These are phyloP conservation scores for Alloteropsis angusta DNA, from an alignment of 202 grass and related monocot species.

Conservation along the genomic window DNA sequence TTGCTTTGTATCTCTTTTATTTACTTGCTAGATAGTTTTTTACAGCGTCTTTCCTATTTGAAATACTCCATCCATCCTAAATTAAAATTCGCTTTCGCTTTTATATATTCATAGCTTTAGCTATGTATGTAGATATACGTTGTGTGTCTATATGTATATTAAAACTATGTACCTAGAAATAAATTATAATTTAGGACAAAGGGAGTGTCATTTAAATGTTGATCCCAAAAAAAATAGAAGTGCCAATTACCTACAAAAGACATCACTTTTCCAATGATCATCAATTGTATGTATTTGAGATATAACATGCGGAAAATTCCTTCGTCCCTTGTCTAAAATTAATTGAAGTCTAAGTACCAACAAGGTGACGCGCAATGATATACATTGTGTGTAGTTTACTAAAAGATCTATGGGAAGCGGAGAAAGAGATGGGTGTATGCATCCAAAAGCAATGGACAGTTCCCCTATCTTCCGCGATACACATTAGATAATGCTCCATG, in stretches of 20 bases:
- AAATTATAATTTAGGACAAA: no score
- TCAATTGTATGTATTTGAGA: background rate
- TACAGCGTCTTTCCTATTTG: no score
- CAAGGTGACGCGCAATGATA: background rate
- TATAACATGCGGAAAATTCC: background rate
- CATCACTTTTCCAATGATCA: background rate
- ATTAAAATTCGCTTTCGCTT: no score
- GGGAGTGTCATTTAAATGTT: background rate
- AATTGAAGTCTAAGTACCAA: background rate
- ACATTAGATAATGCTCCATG: background rate
- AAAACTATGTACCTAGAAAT: no score
- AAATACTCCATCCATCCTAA: no score
- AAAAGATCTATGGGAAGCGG: background rate
- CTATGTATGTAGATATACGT: no score
- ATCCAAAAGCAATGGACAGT: conserved; percentile 18
- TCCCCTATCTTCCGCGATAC: conserved; percentile 19
- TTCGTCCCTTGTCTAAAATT: background rate
- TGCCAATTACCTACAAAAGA: background rate
- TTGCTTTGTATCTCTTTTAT: background rate
- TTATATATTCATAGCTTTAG: no score
- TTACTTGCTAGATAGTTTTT: background rate
- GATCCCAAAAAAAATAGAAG: background rate
- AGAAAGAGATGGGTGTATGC: background rate
- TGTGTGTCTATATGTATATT: no score
- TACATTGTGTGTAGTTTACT: background rate